Conservation (phyloP, 1,284 basidiomycete species). For the Apiotrichum veenhuisii region DNA sequence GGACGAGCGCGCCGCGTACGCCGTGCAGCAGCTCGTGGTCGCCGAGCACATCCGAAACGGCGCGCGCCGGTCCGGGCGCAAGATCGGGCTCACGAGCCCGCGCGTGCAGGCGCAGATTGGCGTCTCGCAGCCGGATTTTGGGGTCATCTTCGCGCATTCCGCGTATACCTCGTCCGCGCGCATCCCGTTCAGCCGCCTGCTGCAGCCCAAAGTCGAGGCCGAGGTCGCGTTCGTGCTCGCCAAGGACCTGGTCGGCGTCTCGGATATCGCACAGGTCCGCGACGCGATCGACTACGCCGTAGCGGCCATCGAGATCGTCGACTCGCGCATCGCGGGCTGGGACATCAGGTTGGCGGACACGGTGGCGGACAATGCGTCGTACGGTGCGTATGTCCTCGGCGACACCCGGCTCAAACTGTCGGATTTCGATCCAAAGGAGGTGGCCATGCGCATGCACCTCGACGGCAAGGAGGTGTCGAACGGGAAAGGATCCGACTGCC, state of each 20-base stretch:
- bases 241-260: neutral
- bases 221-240: constrained; percentile 1
- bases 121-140: neutral
- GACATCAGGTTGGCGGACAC: constrained; percentile 2
- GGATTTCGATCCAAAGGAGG: too few species aligned
- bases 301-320: neutral
- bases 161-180: neutral
- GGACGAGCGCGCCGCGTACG: neutral
- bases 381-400: neutral
- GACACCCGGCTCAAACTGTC: neutral
- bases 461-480: neutral
- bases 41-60: too few species aligned
- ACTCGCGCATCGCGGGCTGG: constrained; percentile 1
- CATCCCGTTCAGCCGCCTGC: neutral
- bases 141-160: too few species aligned
- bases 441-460: too few species aligned
- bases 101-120: neutral
- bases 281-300: neutral
- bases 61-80: neutral
- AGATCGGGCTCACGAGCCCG: neutral
- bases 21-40: neutral
- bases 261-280: neutral
- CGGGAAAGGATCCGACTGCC: neutral
- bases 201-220: constrained; percentile 1
- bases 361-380: constrained; percentile 1